Base-by-base conservation (phyloP, 2,329 filamentous ascomycete species). In the Epichloe sylvatica region DNA sequence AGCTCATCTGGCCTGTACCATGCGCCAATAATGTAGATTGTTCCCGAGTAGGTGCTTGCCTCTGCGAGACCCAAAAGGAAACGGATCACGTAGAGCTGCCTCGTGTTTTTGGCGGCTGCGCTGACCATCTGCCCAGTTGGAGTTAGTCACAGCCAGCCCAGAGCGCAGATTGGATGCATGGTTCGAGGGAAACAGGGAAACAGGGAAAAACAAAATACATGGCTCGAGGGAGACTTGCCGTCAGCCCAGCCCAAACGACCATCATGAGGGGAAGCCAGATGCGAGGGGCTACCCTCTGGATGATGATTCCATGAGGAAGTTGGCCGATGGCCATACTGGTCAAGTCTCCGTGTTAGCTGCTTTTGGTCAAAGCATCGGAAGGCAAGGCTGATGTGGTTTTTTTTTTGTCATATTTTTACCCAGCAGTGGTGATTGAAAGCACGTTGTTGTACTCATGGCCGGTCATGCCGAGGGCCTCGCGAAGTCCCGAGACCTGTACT, bases 191-290 rank as follows among this genome's bases (percentile, higher is more conserved):
- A 30, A 9, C 8, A 30, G 25, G 25, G 9, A 30, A 30, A 11
- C 8, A 30, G 30, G 30, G 3, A 7, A 37, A 15, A n/a, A 6
- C 4, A 8, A 13, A 37, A 8, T 15, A 37, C 13, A 8, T 15
- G 13, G n/a, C 8, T n/a, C 30, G 30, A 30, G 30, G 25, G 25
- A 8, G 30, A 30, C 30, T 37, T 37, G n/a, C 36, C 36, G 81
- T 84, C 25, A 85, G 63, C 0, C 70, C 67, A 2, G 75, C 80
- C 82, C 81, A 85, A 50, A 77, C 58, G 19, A 81, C 50, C 74
- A 82, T 81, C 72, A 80, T 81, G 30, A 68, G 57, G 0, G 80
- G 80, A 57, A 81, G 81, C 67, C 77, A 84, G 53, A 77, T 68
- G n/a, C 79, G 71, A 2, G 80, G 81, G 46, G 73, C 73, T 52